Base-by-base conservation (phyloP, 1,139 yeast genomes). In the Zygoascus hellenicus region DNA sequence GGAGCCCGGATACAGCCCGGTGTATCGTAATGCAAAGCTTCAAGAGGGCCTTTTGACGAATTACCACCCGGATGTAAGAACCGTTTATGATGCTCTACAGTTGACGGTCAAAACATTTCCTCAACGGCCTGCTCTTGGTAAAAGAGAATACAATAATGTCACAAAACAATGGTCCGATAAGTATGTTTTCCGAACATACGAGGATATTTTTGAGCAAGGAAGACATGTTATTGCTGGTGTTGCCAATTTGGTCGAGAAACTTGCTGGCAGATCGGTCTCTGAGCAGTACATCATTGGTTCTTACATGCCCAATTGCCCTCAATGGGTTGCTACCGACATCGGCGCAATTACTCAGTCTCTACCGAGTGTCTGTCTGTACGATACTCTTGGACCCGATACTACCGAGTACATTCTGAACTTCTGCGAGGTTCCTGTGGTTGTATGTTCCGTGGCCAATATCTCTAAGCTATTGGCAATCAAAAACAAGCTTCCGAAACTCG, bases 201-300 rank as follows among this genome's bases (percentile, higher is more conserved):
- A 54, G 9, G 62, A 70, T 37, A 68, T 77, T 9, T 65, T 67
- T 29, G 53, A 60, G 40, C 69, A 81, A 46, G 72, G 76, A 47
- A 64, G 66, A 44, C 64, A 75, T 46, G 68, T 84, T 39, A 94
- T 89, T 4, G 68, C 87, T 2, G 95, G 94, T 9, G 58, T 85
- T 30, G 70, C 79, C 55, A 70, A 77, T 42, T 62, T 77, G 2
- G 62, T 59, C 13, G 51, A 51, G 17, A 46, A 53, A 30, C 51
- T 50, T 33, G 40, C 53, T n/a, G 54, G 57, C n/a, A 11, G 52
- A 19, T 48, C 49, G 38, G 60, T 58, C 36, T 54, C 57, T 16
- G 64, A 66, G 33, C 68, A 67, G 33, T 79, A 77, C 57, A 65
- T 77, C 34, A 78, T 81, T n/a, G 70, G 80, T 1, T 56, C 81